A percentile compares a stretch with the other conserved stretches of the same genome.
phyloP scores from a whole-genome alignment of 139 green algal species.

The Asterochloris erici region DNA sequence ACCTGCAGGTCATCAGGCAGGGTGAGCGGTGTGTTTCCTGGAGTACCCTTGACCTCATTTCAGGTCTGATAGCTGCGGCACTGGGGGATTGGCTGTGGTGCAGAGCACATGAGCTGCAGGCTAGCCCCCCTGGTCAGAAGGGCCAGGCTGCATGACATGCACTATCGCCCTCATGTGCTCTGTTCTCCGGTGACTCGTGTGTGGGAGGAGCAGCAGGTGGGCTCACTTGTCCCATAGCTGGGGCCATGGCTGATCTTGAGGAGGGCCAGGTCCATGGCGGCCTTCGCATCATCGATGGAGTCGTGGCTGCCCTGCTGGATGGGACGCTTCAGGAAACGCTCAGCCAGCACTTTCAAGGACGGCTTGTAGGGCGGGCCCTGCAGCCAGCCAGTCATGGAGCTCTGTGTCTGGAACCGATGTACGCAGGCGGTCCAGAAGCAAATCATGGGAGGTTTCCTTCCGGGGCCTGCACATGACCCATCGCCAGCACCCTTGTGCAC shows the following conservation, averaged over 20 bases:
- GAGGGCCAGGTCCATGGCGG: conserved; percentile 79
- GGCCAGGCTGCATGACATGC: too few relatives aligned
- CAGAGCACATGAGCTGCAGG: too few relatives aligned
- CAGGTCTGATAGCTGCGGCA: too few relatives aligned
- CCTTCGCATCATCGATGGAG: conserved; percentile 69
- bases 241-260: conserved; percentile 80
- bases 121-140: background rate
- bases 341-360: conserved; percentile 54
- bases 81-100: too few relatives aligned
- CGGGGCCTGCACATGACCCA: too few relatives aligned
- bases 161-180: background rate
- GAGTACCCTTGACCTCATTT: too few relatives aligned
- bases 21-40: too few relatives aligned
- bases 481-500: too few relatives aligned
- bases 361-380: conserved; percentile 68
- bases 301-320: conserved; percentile 80
- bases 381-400: background rate
- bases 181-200: background rate
- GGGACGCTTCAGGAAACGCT: conserved; percentile 60
- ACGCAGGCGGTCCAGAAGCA: too few relatives aligned
- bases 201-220: background rate
- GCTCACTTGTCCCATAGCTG: conserved; percentile 18
- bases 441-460: too few relatives aligned
- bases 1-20: too few relatives aligned
- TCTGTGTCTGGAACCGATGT: too few relatives aligned